Conservation (phyloP, 2,329 filamentous ascomycete genomes). For the Hypocrella siamensis region DNA sequence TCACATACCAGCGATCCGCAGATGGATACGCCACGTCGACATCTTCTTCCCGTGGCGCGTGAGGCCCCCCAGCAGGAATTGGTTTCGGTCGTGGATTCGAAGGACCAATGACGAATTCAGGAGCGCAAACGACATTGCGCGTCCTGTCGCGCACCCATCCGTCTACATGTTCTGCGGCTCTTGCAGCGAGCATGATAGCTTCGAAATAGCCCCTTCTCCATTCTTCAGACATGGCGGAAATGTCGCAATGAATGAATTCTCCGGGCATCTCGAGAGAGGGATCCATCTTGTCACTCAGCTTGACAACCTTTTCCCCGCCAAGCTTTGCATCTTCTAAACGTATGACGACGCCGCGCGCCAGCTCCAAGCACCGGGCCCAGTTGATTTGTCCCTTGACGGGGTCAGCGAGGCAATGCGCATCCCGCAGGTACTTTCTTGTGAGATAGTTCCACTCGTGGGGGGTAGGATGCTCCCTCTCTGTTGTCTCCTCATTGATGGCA, state of each 20-base stretch:
- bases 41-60: constrained; percentile 58
- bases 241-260: constrained; percentile 48
- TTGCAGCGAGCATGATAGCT: constrained; percentile 60
- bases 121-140: constrained; percentile 50
- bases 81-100: constrained; percentile 71
- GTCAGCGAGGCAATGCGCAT: constrained; percentile 43
- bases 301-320: constrained; percentile 51
- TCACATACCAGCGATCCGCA: constrained; percentile 67
- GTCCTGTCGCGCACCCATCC: constrained; percentile 60
- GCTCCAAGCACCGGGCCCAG: constrained; percentile 51
- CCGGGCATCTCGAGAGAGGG: constrained; percentile 51
- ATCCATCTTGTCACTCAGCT: constrained; percentile 46
- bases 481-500: constrained; percentile 54
- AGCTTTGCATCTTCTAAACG: constrained; percentile 52
- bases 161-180: constrained; percentile 66
- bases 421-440: constrained; percentile 52
- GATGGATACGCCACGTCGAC: constrained; percentile 52
- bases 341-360: constrained; percentile 42
- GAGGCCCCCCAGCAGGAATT: constrained; percentile 45
- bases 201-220: constrained; percentile 83
- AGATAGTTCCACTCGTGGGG: constrained; percentile 67
- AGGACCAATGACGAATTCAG: constrained; percentile 61
- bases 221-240: constrained; percentile 59
- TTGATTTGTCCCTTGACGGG: constrained; percentile 38
- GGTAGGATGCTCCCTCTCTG: constrained; percentile 64